Conservation (phyloP, 2,329 filamentous ascomycete genomes). For the Colletotrichum somersetense region DNA sequence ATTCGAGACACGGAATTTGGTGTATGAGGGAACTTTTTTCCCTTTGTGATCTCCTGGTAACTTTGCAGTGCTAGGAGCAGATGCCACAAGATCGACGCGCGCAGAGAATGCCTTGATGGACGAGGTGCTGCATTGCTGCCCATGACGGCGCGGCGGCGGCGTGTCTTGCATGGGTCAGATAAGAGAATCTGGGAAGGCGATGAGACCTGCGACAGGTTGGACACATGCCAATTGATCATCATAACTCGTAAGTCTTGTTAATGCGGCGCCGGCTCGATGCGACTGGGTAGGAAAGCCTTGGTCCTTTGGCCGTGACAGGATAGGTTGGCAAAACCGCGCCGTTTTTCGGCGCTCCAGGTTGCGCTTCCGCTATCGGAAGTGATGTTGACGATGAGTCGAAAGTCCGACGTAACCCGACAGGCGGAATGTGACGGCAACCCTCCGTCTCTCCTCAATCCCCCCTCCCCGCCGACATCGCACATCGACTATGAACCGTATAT, state of each 20-base stretch:
- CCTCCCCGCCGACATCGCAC: slow-evolving; percentile 16
- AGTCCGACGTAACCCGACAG: slow-evolving; percentile 34
- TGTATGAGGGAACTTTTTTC: not conserved
- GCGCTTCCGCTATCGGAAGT: slow-evolving; percentile 38
- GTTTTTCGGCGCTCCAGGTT: slow-evolving; percentile 28
- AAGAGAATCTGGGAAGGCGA: slow-evolving; percentile 13
- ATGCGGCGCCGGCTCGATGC: slow-evolving; percentile 1
- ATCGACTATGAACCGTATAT: slow-evolving; percentile 6
- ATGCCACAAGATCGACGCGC: slow-evolving; percentile 1
- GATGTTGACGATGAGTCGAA: slow-evolving; percentile 21
- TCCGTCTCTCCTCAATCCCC: not conserved
- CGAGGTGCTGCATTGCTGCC: not conserved
- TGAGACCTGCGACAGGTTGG: slow-evolving; percentile 20
- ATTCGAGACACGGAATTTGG: slow-evolving; percentile 1
- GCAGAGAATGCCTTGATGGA: not conserved
- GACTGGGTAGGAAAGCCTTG: slow-evolving; percentile 15
- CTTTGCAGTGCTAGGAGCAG: slow-evolving; percentile 1
- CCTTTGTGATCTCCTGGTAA: not conserved
- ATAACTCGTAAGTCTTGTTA: slow-evolving; percentile 27
- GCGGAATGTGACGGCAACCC: slow-evolving; percentile 32
- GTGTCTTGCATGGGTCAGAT: slow-evolving; percentile 27
- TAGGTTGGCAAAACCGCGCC: slow-evolving; percentile 28
- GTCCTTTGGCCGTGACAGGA: slow-evolving; percentile 8
- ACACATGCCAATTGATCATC: slow-evolving; percentile 40
- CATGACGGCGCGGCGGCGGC: slow-evolving; percentile 10